Percentiles rank a stretch among this genome's conserved stretches.
phyloP scores from a whole-genome alignment of 345 rosid species.

The Viola odorata region DNA sequence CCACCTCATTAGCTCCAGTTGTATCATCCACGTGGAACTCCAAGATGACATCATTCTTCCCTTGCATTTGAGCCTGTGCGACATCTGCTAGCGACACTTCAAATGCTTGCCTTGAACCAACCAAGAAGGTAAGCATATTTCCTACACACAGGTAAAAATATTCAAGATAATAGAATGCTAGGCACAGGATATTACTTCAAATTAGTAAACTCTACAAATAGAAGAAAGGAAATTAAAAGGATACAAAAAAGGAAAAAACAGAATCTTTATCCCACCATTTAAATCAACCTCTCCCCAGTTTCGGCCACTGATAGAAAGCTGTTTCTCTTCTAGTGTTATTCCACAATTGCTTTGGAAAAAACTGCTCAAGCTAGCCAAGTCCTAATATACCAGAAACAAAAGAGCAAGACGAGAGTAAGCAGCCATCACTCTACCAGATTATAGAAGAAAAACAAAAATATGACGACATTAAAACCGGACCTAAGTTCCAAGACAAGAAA shows the following conservation, averaged over 20 bases:
- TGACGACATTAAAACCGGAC: no score
- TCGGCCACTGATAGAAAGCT: conserved; percentile 87
- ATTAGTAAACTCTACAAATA: neutral
- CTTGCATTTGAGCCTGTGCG: conserved; percentile 83
- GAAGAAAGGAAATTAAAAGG: neutral
- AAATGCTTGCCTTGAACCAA: conserved; percentile 88
- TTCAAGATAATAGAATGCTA: neutral
- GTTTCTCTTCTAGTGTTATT: conserved; percentile 72
- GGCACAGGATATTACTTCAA: neutral
- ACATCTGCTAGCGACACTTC: conserved; percentile 92
- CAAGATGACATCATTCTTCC: conserved; percentile 84
- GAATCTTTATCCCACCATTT: conserved; percentile 43
- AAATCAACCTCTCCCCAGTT: conserved; percentile 97
- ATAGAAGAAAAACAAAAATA: neutral
- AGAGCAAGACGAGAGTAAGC: conserved; percentile 1
- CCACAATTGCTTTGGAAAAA: conserved; percentile 74
- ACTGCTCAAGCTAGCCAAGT: conserved; percentile 58
- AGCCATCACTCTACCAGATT: neutral
- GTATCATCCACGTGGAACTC: conserved; percentile 98
- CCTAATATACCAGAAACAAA: conserved; percentile 35
- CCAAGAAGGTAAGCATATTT: conserved; percentile 74
- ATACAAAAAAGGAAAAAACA: neutral
- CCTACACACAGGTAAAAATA: conserved; percentile 33
- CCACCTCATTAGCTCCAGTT: conserved; percentile 93
- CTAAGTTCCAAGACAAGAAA: no score